phyloP scores from a whole-genome alignment of 257 asterid genomes.

The Gynochthodes officinalis region DNA sequence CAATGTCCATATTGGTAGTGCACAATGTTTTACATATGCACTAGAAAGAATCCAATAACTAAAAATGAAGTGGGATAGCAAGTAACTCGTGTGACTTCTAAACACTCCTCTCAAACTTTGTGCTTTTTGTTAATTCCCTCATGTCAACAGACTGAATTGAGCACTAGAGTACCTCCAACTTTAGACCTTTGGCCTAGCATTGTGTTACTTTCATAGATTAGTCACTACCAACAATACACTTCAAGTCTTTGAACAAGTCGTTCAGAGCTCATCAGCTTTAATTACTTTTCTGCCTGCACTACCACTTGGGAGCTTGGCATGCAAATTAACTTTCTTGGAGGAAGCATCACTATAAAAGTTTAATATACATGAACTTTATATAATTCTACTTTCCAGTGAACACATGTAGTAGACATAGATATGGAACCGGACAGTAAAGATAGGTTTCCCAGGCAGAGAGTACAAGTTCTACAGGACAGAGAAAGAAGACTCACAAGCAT shows the following conservation, averaged over 20 bases:
- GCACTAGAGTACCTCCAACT: not conserved
- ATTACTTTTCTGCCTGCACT: not conserved
- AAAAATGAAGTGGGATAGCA: not conserved
- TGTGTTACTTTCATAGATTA: not conserved
- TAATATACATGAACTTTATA: not conserved
- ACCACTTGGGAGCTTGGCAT: not conserved
- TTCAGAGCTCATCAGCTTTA: not conserved
- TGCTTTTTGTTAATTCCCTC: not conserved
- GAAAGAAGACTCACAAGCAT: slow-evolving; percentile 57
- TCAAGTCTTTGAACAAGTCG: not conserved
- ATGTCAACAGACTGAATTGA: not conserved
- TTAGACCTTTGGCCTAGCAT: not conserved
- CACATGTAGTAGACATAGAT: not conserved
- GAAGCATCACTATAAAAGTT: not conserved
- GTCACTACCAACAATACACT: not conserved
- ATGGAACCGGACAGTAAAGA: not conserved
- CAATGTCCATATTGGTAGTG: not conserved
- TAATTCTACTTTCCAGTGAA: not conserved
- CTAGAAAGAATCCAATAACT: not conserved
- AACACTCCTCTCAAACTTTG: not conserved
- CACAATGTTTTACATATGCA: not conserved
- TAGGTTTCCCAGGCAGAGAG: not conserved
- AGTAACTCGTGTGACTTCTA: not conserved
- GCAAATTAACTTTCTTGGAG: not conserved
- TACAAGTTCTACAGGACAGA: not conserved